These are phyloP conservation scores for Pythium dissotocum DNA, from an alignment of 352 stramenopile species.

Conservation along the genomic window DNA sequence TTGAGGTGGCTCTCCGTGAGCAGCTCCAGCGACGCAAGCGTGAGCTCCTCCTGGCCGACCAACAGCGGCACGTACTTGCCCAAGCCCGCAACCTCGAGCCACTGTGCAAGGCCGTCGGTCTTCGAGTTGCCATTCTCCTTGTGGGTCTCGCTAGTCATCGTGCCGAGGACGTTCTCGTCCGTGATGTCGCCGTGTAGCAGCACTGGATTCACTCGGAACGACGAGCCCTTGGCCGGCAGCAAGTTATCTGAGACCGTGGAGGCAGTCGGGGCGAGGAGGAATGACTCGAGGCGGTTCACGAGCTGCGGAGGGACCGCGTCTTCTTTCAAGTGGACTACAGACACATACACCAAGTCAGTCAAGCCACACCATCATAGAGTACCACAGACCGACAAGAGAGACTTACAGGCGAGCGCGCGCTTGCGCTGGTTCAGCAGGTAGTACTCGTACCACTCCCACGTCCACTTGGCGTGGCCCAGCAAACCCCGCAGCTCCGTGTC, in stretches of 20 bases:
- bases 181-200: conserved; percentile 83
- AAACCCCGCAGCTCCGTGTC: conserved; percentile 45
- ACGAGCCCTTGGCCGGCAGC: conserved; percentile 36
- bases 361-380: background rate
- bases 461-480: conserved; percentile 60
- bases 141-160: background rate
- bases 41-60: conserved; percentile 65
- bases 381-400: background rate
- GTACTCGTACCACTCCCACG: conserved; percentile 82
- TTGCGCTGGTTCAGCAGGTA: conserved; percentile 76
- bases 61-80: conserved; percentile 55
- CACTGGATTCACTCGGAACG: conserved; percentile 35
- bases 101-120: conserved; percentile 28
- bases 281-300: conserved; percentile 58
- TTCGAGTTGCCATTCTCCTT: background rate
- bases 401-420: conserved; percentile 68
- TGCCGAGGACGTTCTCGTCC: conserved; percentile 83
- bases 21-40: conserved; percentile 41
- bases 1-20: conserved; percentile 55
- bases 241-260: conserved; percentile 37
- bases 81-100: conserved; percentile 46
- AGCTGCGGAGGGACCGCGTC: conserved; percentile 59
- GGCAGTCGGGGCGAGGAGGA: conserved; percentile 40
- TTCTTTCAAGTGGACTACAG: conserved; percentile 57
- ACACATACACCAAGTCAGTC: conserved; percentile 17